These are phyloP conservation scores for Zygosaccharomyces lentus DNA, from an alignment of 805 yeast species.

Conservation along the genomic window DNA sequence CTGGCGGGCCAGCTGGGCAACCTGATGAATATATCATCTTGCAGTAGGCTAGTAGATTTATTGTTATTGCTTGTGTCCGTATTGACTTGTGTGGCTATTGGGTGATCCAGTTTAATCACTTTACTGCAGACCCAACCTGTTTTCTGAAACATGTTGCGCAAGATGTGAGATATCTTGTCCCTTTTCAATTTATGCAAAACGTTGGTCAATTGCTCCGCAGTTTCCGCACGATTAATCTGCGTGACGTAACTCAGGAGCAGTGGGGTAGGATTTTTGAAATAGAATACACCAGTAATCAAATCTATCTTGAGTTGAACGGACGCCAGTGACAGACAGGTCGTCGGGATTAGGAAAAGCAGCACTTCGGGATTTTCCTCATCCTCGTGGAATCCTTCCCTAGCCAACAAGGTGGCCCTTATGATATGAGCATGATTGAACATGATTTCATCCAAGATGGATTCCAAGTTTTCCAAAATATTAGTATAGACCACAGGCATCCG, in stretches of 20 bases:
- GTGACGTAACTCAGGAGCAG: conserved; percentile 26
- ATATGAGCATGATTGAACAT: conserved; percentile 36
- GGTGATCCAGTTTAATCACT: conserved; percentile 23
- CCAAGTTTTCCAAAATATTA: conserved; percentile 28
- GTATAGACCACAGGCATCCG: conserved; percentile 24
- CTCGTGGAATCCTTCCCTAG: conserved; percentile 30
- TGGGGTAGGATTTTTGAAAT: conserved; percentile 33
- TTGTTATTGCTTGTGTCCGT: conserved; percentile 1
- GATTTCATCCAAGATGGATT: conserved; percentile 33
- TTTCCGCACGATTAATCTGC: conserved; percentile 29
- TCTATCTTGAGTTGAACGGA: conserved; percentile 34
- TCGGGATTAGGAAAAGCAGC: conserved; percentile 32
- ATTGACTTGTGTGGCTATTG: conserved; percentile 21
- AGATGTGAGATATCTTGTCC: conserved; percentile 30
- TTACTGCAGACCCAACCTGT: conserved; percentile 35
- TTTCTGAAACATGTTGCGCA: conserved; percentile 35
- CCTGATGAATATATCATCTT: conserved; percentile 31
- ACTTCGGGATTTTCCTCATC: conserved; percentile 32
- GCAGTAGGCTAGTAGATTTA: conserved; percentile 15
- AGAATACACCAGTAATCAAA: conserved; percentile 32
- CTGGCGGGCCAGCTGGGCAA: conserved; percentile 36
- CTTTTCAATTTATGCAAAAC: conserved; percentile 31
- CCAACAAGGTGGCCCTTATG: conserved; percentile 29
- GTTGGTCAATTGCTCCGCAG: conserved; percentile 24
- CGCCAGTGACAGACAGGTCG: conserved; percentile 32